These are phyloP conservation scores for Cardamine chenopodiifolia DNA, from an alignment of 345 rosid species.

Conservation along the genomic window DNA sequence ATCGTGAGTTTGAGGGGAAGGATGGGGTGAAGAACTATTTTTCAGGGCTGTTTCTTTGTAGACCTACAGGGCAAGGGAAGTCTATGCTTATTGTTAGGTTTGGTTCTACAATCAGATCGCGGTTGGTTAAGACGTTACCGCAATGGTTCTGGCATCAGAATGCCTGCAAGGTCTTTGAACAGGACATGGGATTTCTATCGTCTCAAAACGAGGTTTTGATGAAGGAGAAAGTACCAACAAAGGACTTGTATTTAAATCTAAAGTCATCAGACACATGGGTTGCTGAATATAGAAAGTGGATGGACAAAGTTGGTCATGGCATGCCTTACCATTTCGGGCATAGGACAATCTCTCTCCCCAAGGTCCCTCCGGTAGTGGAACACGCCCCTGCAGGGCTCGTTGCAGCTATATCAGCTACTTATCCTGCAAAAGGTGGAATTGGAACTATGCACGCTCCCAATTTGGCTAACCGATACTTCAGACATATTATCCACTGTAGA, in stretches of 20 bases:
- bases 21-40: constrained; percentile 76
- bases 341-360: constrained; percentile 66
- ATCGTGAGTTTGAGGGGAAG: constrained; percentile 59
- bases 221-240: constrained; percentile 86
- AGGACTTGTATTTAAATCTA: constrained; percentile 69
- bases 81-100: constrained; percentile 93
- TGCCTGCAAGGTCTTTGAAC: constrained; percentile 84
- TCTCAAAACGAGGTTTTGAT: constrained; percentile 82
- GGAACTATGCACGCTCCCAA: constrained; percentile 81
- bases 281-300: constrained; percentile 90
- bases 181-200: constrained; percentile 93
- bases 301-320: constrained; percentile 97
- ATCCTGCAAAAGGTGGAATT: constrained; percentile 80
- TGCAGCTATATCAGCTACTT: constrained; percentile 71
- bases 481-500: constrained; percentile 90
- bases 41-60: constrained; percentile 78
- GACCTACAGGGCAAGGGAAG: constrained; percentile 96
- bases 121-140: constrained; percentile 58
- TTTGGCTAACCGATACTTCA: constrained; percentile 73
- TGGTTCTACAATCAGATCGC: constrained; percentile 67
- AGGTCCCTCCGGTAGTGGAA: constrained; percentile 76
- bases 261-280: constrained; percentile 93
- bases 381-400: constrained; percentile 90
- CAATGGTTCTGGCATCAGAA: constrained; percentile 89
- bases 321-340: constrained; percentile 96